Base-by-base conservation (phyloP, 345 rosid genomes). In the Isatis tinctoria region DNA sequence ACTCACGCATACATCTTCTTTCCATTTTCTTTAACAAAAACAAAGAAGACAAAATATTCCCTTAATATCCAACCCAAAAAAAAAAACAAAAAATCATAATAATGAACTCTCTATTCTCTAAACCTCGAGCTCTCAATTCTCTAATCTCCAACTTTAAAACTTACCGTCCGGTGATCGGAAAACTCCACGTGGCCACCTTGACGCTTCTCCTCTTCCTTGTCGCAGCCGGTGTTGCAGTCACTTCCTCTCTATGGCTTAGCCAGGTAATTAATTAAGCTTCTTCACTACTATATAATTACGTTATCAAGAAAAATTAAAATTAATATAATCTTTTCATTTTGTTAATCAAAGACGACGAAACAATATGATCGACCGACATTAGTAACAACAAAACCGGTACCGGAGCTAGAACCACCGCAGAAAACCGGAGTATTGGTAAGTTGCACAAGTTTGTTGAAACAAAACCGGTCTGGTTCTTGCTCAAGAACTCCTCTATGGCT, bases 181-280 rank as follows among this genome's bases (percentile, higher is more conserved):
- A 78, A 72, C 48, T 67, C 33, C 77, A 78, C 43, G 69, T 73
- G 17, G 81, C 77, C 36, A 72, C 74, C 28, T 66, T 67, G 0
- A 60, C 65, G 2, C 59, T 78, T 61, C 64, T 78, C 52, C 69
- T 78, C 59, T 67, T 78, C 60, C 69, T 78, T 37, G 13, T 65
- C 26, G 81, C 69, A 32, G 58, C 10, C 36, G 67, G 37, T 63
- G 12, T 67, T 8, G 81, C 69, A 36, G 52, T 78, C 69, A 66
- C 81, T 27, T 78, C 77, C 20, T 72, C 73, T 52, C 44, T 78
- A 49, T 72, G 77, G 74, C 74, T 78, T 72, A 72, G 62, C 49
- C 58, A 67, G 77, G 81, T 73, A 67, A 12, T 4, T 8, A 12
- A 2, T 9, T 40, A 37, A 26, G 3, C 11, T 14, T 51, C 35